Percentiles rank a stretch among this genome's conserved stretches.
Evolutionary conservation across 2,329 filamentous ascomycete species (phyloP).

Genomic region (Diaporthe destruens): DNA sequence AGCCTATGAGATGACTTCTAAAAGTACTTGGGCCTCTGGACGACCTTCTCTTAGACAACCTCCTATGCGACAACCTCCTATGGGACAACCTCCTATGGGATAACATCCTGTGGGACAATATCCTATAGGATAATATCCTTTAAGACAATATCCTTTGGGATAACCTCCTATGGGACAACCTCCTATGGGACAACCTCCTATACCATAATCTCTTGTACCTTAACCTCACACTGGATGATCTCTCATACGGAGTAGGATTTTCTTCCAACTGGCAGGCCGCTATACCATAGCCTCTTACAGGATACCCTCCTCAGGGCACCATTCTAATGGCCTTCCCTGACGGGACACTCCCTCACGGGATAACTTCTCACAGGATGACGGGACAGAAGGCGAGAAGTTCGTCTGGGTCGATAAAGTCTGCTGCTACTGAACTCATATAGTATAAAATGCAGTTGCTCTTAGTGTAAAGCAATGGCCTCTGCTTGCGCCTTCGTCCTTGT

Average conservation of each 20-base stretch:
- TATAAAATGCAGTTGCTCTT: background rate
- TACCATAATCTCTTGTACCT: no score
- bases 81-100: no score
- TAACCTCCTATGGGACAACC: no score
- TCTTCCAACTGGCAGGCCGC: no score
- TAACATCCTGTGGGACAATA: no score
- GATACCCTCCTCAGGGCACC: background rate
- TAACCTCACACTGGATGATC: background rate
- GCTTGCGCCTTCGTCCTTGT: background rate
- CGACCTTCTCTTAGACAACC: background rate
- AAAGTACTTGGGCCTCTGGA: background rate
- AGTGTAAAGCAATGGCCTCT: background rate
- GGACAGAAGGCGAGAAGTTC: background rate
- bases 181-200: no score
- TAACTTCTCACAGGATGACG: background rate
- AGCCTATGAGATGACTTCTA: background rate
- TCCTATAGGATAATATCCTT: no score
- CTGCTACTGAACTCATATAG: background rate
- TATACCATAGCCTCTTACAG: background rate
- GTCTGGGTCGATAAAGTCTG: slow-evolving; percentile 3
- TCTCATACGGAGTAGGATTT: no score
- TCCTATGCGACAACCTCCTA: background rate
- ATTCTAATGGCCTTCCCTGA: no score
- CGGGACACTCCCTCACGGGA: no score
- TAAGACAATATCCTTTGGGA: no score